Evolutionary conservation across 1,284 basidiomycete species (phyloP), one percentile per base, ranked within the genome.

Genomic region (Bjerkandera adusta): DNA sequence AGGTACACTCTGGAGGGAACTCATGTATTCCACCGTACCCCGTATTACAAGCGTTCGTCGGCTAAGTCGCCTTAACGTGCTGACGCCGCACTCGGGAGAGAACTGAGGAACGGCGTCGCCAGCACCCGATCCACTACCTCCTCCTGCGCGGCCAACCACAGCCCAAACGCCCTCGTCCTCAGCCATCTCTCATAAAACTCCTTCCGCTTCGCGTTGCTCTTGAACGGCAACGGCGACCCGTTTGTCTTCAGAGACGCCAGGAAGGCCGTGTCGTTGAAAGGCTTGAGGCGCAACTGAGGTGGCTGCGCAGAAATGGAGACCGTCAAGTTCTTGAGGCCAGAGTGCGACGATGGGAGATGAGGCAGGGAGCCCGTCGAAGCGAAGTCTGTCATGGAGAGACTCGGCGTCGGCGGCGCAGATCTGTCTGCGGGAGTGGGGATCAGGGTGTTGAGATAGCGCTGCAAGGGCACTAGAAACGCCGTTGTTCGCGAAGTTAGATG

Each of bases 401-500:
- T 46, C 1, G 47, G 47, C 12, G 50, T 45, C 7, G 34, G 15
- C 4, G 50, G 48, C 21, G 53, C 46, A 2, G 50, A 47, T 5
- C 48, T 47, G 25, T 63, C 60, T 35, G 68, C 62, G 2, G 81
- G 82, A 12, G 80, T 73, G 21, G 92, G 92, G 57, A 95, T 89
- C 45, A 95, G 78, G 0, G 89, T 91, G 52, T 93, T 89, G 39
- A 98, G 84, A 71, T 98, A 98, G 51, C 95, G 83, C 58, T 95
- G 89, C 3, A 99, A 75, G 0, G 96, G 96, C 1, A 92, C 84
- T n/a, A 98, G 79, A 49, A 98, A 77, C 32, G 87, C 84, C 22
- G 89, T 91, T 0, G 96, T 95, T 20, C 96, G 77, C 39, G 89
- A 83, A 47, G 85, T 83, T 67, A 98, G 94, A 63, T 97, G 93